phyloP scores from a whole-genome alignment of 2,329 filamentous ascomycete species.

The Scedosporium minutisporum region DNA sequence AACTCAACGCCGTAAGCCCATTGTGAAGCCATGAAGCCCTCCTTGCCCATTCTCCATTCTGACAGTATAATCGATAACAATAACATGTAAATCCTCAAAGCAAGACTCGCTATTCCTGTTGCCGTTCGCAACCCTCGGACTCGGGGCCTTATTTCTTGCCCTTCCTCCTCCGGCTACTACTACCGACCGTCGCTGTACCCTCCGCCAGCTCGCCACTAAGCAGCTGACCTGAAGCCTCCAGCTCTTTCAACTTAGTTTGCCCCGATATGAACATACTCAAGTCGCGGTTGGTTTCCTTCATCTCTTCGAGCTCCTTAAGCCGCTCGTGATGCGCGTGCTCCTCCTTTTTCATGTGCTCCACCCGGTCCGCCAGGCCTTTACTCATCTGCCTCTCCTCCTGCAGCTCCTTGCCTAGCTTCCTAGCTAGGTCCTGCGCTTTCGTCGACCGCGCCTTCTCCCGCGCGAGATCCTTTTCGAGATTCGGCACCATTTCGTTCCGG shows the following conservation, averaged over 20 bases:
- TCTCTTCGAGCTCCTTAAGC: conserved; percentile 50
- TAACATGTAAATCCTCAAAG: too few relatives aligned
- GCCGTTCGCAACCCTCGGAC: background rate
- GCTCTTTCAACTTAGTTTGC: conserved; percentile 66
- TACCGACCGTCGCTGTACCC: conserved; percentile 59
- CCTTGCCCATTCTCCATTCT: too few relatives aligned
- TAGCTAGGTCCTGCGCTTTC: conserved; percentile 66
- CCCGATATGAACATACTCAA: conserved; percentile 80
- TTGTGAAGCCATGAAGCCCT: too few relatives aligned
- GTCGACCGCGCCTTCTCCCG: conserved; percentile 59
- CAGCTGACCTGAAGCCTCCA: conserved; percentile 50
- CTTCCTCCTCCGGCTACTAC: conserved; percentile 36
- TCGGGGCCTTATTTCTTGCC: conserved; percentile 28
- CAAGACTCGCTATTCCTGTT: too few relatives aligned
- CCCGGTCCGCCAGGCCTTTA: conserved; percentile 71
- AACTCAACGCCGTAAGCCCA: too few relatives aligned
- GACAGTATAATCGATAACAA: too few relatives aligned
- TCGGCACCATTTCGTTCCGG: conserved; percentile 46
- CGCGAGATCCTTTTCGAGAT: conserved; percentile 62
- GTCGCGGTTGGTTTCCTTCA: conserved; percentile 81
- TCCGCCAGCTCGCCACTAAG: conserved; percentile 65
- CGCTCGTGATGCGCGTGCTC: conserved; percentile 47
- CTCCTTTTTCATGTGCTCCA: conserved; percentile 62
- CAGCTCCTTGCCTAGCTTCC: conserved; percentile 63
- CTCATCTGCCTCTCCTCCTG: conserved; percentile 83